phyloP scores from a whole-genome alignment of 768 basidiomycete species.

The Leccinum arenicola region DNA sequence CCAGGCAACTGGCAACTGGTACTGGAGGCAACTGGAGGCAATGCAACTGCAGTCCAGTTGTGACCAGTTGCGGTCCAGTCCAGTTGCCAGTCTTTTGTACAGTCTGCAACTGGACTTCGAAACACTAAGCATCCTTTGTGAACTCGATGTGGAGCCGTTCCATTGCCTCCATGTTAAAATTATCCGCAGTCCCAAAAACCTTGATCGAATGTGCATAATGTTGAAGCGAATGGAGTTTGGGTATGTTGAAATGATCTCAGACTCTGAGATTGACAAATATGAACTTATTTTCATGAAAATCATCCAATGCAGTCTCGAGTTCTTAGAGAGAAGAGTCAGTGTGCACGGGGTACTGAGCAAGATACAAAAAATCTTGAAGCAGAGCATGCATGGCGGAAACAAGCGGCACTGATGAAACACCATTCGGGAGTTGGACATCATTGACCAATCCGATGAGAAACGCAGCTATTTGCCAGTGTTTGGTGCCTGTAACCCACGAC shows the following conservation, averaged over 20 bases:
- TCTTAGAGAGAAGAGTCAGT: not conserved
- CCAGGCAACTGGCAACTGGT: no score
- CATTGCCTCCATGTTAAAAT: not conserved
- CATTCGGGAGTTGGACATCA: not conserved
- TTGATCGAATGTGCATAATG: not conserved
- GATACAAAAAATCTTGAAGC: not conserved
- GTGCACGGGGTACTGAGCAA: not conserved
- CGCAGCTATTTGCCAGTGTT: no score
- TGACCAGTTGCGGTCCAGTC: no score
- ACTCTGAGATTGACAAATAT: not conserved
- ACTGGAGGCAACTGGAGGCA: no score
- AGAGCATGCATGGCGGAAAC: not conserved
- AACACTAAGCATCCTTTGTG: not conserved
- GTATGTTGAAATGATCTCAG: not conserved
- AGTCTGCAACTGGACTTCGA: no score
- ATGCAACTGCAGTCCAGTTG: no score
- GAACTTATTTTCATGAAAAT: not conserved
- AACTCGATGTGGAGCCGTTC: not conserved
- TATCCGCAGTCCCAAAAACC: not conserved
- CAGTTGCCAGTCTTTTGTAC: no score
- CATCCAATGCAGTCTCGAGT: not conserved
- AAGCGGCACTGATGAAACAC: not conserved
- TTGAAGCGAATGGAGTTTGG: not conserved
- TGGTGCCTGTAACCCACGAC: no score
- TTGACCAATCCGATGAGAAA: no score